These are phyloP conservation scores for Cotoneaster glaucophyllus DNA, from an alignment of 306 rosid genomes.

Conservation along the genomic window DNA sequence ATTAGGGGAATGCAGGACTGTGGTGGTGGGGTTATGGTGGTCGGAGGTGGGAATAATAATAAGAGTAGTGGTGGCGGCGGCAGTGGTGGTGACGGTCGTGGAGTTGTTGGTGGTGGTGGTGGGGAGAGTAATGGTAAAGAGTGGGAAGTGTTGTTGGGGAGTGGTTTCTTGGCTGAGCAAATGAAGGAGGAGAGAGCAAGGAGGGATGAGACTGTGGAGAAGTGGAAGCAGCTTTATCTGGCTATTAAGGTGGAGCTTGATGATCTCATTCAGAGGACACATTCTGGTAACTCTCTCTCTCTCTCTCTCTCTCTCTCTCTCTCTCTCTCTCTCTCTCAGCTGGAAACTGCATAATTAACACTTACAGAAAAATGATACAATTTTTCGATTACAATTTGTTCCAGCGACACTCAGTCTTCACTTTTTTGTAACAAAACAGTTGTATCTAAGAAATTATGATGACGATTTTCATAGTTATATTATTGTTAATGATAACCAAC, in stretches of 20 bases:
- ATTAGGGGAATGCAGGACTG: constrained; percentile 38
- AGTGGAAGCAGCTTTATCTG: constrained; percentile 92
- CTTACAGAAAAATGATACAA: too few relatives aligned
- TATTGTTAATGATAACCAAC: neutral
- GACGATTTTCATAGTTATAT: neutral
- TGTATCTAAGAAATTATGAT: neutral
- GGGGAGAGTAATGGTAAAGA: constrained; percentile 19
- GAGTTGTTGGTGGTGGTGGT: neutral
- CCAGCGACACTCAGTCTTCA: neutral
- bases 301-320: neutral
- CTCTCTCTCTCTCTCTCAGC: neutral
- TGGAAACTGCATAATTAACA: neutral
- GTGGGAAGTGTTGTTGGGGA: constrained; percentile 16
- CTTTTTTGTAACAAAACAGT: neutral
- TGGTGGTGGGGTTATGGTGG: neutral
- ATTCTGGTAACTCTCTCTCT: constrained; percentile 28
- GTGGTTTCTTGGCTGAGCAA: constrained; percentile 42
- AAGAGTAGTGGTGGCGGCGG: constrained; percentile 19
- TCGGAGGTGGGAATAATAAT: neutral
- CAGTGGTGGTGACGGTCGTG: constrained; percentile 7
- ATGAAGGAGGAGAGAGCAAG: constrained; percentile 69
- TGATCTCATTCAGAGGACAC: constrained; percentile 84
- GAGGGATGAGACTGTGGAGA: constrained; percentile 83
- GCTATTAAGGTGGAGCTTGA: constrained; percentile 86
- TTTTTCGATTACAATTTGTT: neutral